Evolutionary conservation across 805 yeast genomes (phyloP).

Genomic region (Sungouiozyma ichnusensis): DNA sequence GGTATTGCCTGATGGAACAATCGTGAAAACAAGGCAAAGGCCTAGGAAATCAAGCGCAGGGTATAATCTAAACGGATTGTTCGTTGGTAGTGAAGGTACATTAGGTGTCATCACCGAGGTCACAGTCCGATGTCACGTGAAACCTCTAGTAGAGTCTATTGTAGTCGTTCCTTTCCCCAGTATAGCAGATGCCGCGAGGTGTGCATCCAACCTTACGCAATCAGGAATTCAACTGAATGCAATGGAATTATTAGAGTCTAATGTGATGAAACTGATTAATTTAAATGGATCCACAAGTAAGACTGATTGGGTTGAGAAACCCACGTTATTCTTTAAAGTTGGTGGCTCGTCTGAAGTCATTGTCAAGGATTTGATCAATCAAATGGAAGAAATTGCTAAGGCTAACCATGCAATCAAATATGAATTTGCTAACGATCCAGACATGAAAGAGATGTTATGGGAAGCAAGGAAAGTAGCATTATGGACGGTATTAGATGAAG

Average conservation of each 20-base stretch:
- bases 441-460: conserved; percentile 61
- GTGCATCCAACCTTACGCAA: conserved; percentile 52
- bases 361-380: conserved; percentile 36
- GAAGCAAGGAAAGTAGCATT: conserved; percentile 63
- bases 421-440: conserved; percentile 51
- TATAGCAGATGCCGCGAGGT: conserved; percentile 58
- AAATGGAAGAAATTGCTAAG: conserved; percentile 42
- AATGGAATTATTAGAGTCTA: conserved; percentile 62
- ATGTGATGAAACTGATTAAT: conserved; percentile 59
- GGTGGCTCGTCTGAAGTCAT: conserved; percentile 38
- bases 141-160: conserved; percentile 55
- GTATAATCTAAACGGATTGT: conserved; percentile 64
- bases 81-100: conserved; percentile 73
- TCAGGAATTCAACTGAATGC: conserved; percentile 63
- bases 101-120: conserved; percentile 72
- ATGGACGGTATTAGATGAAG: conserved; percentile 61
- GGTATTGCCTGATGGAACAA: conserved; percentile 71
- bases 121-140: conserved; percentile 56
- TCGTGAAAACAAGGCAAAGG: conserved; percentile 63
- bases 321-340: conserved; percentile 56
- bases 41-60: conserved; percentile 77
- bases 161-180: conserved; percentile 59
- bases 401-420: conserved; percentile 46
- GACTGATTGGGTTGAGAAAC: conserved; percentile 44
- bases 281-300: conserved; percentile 41